phyloP scores from a whole-genome alignment of 192 early-diverging fungal genomes.

The Entomortierella parvispora region DNA sequence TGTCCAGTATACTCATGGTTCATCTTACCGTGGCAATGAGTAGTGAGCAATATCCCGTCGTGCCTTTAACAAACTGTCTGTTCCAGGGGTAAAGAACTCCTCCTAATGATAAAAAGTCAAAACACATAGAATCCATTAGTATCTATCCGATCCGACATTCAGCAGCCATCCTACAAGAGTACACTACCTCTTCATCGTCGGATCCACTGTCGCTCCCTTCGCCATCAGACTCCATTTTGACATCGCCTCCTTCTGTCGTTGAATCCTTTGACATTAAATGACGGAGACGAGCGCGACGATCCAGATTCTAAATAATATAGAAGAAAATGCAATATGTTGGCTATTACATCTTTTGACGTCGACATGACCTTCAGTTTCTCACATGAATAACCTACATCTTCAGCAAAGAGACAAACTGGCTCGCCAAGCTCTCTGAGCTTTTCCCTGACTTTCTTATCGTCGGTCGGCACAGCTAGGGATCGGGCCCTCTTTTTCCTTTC shows the following conservation, averaged over 20 bases:
- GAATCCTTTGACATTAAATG: constrained; percentile 71
- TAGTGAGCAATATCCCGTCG: constrained; percentile 75
- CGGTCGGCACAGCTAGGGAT: constrained; percentile 89
- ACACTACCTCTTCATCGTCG: constrained; percentile 40
- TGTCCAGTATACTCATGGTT: not conserved
- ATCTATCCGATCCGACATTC: too few species aligned
- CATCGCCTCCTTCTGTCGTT: constrained; percentile 57
- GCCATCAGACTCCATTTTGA: constrained; percentile 60
- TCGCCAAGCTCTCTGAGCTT: constrained; percentile 81
- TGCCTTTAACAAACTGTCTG: constrained; percentile 72
- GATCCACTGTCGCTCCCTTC: constrained; percentile 64
- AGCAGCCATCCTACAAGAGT: too few species aligned
- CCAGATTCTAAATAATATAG: constrained; percentile 27
- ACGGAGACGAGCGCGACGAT: constrained; percentile 82
- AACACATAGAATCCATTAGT: too few species aligned
- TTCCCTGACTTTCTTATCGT: constrained; percentile 81
- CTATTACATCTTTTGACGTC: not conserved
- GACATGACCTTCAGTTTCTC: not conserved
- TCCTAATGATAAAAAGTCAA: too few species aligned
- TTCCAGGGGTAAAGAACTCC: constrained; percentile 87
- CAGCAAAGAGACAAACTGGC: constrained; percentile 93
- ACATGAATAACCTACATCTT: constrained; percentile 73
- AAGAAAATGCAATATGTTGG: constrained; percentile 2
- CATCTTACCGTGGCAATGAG: constrained; percentile 74
- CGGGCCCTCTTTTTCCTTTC: constrained; percentile 81